These are phyloP conservation scores for Penicillium angulare DNA, from an alignment of 495 filamentous ascomycete species.

Conservation along the genomic window DNA sequence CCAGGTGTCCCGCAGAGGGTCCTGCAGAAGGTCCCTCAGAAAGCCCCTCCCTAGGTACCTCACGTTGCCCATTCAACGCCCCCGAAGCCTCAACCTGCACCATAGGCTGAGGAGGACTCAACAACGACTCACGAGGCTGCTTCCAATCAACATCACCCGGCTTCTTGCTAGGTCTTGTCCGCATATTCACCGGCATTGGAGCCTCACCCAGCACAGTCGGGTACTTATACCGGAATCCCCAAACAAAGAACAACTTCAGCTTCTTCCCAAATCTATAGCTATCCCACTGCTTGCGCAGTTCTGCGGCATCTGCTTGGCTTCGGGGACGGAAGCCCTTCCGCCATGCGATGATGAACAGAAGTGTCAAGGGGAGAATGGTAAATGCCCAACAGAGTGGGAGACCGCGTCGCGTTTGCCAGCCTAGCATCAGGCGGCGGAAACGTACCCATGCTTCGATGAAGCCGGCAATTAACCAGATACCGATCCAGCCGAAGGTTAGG, in stretches of 20 bases:
- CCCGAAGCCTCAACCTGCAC: not conserved
- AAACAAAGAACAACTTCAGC: slow-evolving; percentile 46
- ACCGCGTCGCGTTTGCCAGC: slow-evolving; percentile 46
- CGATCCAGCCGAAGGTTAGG: slow-evolving; percentile 36
- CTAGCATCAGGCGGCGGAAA: slow-evolving; percentile 52
- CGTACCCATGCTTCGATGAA: slow-evolving; percentile 50
- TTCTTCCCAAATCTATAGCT: slow-evolving; percentile 33
- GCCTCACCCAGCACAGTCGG: slow-evolving; percentile 36
- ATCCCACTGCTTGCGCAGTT: slow-evolving; percentile 44
- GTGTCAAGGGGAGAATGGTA: slow-evolving; percentile 30
- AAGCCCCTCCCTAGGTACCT: no score
- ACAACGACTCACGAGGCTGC: slow-evolving; percentile 17
- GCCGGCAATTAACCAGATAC: slow-evolving; percentile 44
- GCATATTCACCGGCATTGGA: slow-evolving; percentile 26
- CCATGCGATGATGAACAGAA: slow-evolving; percentile 41
- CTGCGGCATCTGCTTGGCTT: slow-evolving; percentile 36
- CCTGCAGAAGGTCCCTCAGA: no score
- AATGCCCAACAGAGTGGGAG: slow-evolving; percentile 48
- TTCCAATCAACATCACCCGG: no score
- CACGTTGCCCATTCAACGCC: not conserved
- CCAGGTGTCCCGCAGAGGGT: no score
- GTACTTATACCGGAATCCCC: slow-evolving; percentile 51
- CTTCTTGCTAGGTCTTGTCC: slow-evolving; percentile 23
- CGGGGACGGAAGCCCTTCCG: slow-evolving; percentile 39
- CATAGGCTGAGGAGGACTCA: slow-evolving; percentile 4